Base-by-base conservation (phyloP, 108 stramenopile genomes). In the Craspedostauros australis region DNA sequence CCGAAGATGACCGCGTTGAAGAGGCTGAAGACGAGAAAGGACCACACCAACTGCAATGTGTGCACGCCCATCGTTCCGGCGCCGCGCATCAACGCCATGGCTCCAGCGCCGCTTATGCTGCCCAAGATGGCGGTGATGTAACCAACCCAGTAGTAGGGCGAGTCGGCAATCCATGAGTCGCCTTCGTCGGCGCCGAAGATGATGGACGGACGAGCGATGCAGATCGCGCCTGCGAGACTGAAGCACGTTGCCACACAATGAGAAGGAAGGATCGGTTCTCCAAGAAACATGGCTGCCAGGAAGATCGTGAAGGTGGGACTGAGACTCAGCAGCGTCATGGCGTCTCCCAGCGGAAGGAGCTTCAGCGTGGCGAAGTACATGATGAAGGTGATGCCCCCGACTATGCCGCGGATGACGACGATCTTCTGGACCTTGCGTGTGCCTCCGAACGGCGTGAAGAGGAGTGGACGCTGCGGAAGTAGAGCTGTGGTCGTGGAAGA, bases 301-400 rank as follows among this genome's bases (percentile, higher is more conserved):
- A 72, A 60, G 18, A 77, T 59, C 5, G 71, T 77, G 23, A 72
- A 14, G 39, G 73, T 20, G n/a, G 76, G 76, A 57, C 70, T 62
- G 16, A 77, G 38, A 18, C 54, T 50, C 33, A 77, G 19, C 2
- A 77, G 36, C 23, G 76, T 65, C 28, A 64, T 65, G 23, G 76
- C 76, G 54, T 77, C 76, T 18, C 76, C 76, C 29, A 77, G 44
- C 0, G 76, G 76, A 9, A 77, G 39, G 3, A 52, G 50, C 18
- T 46, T 56, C 22, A 71, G 63, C 20, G 58, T 44, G 38, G 69
- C 48, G 40, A 46, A 77, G 26, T 69, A 51, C 16, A 60, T 34
- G 29, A 68, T 22, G 30, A 73, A 77, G 2, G 71, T 68, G 34
- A 62, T 39, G 6, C 71, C 76, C 20, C 75, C 70, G 40, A 73